phyloP scores from a whole-genome alignment of 805 yeast species.

The Yarrowia bubula region DNA sequence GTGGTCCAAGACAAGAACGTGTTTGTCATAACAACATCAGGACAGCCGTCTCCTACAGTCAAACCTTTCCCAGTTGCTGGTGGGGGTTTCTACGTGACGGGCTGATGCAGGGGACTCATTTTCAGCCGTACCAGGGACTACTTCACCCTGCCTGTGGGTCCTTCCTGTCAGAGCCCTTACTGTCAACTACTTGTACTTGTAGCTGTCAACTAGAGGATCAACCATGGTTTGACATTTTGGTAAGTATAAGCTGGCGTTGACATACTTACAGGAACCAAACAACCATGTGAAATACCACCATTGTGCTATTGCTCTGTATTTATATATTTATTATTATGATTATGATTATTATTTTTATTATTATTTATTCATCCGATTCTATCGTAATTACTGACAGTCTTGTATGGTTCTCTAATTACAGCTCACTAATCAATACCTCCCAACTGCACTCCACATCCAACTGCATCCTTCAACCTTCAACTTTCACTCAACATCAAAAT shows the following conservation, averaged over 20 bases:
- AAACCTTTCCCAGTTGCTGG: background rate
- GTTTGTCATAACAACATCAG: constrained; percentile 5
- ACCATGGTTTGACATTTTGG: too few species aligned
- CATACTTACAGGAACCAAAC: too few species aligned
- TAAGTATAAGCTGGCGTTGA: too few species aligned
- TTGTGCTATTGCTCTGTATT: background rate
- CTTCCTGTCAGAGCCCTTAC: too few species aligned
- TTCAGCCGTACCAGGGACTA: too few species aligned
- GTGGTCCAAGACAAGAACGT: constrained; percentile 7
- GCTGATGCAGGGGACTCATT: background rate
- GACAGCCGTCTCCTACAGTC: background rate
- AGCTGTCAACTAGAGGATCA: too few species aligned
- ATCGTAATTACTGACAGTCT: background rate
- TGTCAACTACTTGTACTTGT: too few species aligned
- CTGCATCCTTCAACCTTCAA: background rate
- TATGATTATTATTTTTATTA: too few species aligned
- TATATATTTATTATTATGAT: background rate
- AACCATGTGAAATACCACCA: background rate
- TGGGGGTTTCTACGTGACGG: background rate
- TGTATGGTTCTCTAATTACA: too few species aligned
- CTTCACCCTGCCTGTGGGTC: too few species aligned
- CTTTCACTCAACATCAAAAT: constrained; percentile 42
- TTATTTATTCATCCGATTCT: background rate
- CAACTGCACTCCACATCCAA: constrained; percentile 8
- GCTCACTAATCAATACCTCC: background rate